Evolutionary conservation across 1,139 yeast genomes (phyloP).

Genomic region (Meyerozyma sp.): DNA sequence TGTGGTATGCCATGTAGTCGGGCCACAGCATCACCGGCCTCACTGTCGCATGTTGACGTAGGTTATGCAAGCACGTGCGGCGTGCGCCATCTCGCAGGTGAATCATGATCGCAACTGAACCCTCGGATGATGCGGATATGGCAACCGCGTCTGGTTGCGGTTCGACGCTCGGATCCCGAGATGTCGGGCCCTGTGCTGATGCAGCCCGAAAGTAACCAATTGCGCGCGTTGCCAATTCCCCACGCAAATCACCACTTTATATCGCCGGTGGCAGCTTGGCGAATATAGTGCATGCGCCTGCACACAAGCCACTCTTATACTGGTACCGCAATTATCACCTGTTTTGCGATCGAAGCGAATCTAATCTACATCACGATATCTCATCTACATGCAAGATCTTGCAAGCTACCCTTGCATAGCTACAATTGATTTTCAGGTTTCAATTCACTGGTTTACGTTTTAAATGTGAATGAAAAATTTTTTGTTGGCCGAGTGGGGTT

Average conservation of each 20-base stretch:
- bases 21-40: too few species aligned
- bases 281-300: background rate
- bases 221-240: background rate
- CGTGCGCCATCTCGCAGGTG: constrained; percentile 1
- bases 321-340: background rate
- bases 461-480: background rate
- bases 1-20: too few species aligned
- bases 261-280: background rate
- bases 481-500: constrained; percentile 1
- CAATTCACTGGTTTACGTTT: too few species aligned
- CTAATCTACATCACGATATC: background rate
- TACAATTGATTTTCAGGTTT: too few species aligned
- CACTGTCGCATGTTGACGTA: background rate
- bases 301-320: background rate
- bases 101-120: background rate
- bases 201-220: background rate
- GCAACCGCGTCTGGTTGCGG: background rate
- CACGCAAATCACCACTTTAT: background rate
- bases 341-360: background rate
- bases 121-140: background rate
- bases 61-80: background rate
- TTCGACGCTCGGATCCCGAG: background rate
- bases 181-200: too few species aligned
- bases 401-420: too few species aligned
- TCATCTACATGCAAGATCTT: too few species aligned